phyloP scores from a whole-genome alignment of 140 eudicot genomes.

The Oenanthe javanica region DNA sequence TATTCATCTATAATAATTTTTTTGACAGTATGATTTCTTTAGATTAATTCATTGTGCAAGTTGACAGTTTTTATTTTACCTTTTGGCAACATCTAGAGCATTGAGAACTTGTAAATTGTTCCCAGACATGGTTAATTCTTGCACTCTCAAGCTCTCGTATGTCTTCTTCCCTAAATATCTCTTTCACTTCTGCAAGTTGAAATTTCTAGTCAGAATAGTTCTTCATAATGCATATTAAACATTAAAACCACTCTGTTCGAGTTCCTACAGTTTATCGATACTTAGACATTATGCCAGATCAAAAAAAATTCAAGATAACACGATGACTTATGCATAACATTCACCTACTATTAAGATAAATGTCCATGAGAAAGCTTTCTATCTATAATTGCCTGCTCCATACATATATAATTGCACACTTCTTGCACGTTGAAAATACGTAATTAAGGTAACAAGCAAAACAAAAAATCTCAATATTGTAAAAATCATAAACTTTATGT shows the following conservation, averaged over 20 bases:
- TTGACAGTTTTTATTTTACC: not conserved
- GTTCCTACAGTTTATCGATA: not conserved
- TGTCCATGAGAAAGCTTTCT: too few species aligned
- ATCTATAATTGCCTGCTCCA: too few species aligned
- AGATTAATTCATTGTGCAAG: not conserved
- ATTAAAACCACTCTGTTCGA: not conserved
- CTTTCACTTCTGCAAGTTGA: not conserved
- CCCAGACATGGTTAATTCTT: conserved; percentile 25
- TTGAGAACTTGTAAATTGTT: conserved; percentile 54
- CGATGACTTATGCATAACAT: not conserved
- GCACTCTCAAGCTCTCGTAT: not conserved
- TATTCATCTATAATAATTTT: not conserved
- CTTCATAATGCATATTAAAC: not conserved
- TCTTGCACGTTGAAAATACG: too few species aligned
- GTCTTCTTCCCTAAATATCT: too few species aligned
- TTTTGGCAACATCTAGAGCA: conserved; percentile 73
- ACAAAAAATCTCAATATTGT: too few species aligned
- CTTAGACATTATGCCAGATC: too few species aligned
- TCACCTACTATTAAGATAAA: not conserved
- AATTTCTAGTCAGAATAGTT: not conserved
- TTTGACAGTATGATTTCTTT: not conserved
- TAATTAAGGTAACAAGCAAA: too few species aligned
- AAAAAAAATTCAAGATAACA: too few species aligned
- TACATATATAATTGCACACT: too few species aligned
- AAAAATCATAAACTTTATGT: not conserved